A percentile compares a stretch with the other conserved stretches of the same genome.
phyloP scores from a whole-genome alignment of 495 filamentous ascomycete species.

The Tuber indicum region DNA sequence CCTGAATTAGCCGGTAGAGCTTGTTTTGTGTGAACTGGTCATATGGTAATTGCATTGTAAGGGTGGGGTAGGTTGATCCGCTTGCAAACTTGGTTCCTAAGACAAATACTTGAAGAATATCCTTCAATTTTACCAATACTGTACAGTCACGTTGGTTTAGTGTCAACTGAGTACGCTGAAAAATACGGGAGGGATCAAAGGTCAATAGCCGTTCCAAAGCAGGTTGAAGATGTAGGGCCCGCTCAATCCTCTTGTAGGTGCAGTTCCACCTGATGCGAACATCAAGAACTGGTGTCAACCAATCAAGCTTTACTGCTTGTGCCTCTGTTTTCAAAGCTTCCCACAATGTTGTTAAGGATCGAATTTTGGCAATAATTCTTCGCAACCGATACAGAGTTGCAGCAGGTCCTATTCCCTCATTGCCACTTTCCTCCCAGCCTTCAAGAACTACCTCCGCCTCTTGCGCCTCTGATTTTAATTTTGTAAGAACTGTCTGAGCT shows the following conservation, averaged over 20 bases:
- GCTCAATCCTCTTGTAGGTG: constrained; percentile 7
- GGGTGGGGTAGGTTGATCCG: too few species aligned
- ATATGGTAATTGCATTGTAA: too few species aligned
- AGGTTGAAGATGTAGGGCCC: not conserved
- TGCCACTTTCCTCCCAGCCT: not conserved
- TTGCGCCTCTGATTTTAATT: too few species aligned
- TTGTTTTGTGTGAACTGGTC: too few species aligned
- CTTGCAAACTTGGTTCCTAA: too few species aligned
- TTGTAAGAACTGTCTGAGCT: constrained; percentile 10
- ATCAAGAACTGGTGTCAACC: constrained; percentile 8
- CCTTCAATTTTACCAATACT: too few species aligned
- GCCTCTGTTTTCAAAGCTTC: constrained; percentile 10
- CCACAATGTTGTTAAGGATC: too few species aligned
- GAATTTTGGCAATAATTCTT: constrained; percentile 12
- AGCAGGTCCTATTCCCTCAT: not conserved
- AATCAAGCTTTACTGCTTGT: not conserved
- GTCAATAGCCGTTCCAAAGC: not conserved
- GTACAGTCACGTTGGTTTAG: not conserved
- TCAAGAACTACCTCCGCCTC: too few species aligned
- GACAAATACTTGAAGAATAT: too few species aligned
- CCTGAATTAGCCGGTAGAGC: too few species aligned
- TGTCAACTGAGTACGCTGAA: not conserved
- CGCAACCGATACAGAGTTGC: constrained; percentile 2
- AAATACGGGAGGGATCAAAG: not conserved
- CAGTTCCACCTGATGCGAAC: constrained; percentile 16